Base-by-base conservation (phyloP, 202 grass and related monocot species). In the Zizania palustris region DNA sequence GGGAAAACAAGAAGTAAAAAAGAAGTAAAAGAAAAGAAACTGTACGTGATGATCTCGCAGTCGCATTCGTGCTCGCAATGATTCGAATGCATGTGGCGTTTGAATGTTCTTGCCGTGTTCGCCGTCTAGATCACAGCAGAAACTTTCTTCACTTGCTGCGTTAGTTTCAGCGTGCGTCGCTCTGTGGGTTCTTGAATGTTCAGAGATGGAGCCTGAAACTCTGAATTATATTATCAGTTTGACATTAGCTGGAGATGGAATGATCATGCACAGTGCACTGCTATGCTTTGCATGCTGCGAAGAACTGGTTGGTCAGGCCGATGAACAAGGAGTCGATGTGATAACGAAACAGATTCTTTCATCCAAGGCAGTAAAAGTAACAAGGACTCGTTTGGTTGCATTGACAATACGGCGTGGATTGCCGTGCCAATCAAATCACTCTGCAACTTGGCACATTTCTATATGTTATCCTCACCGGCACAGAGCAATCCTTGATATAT, bases 391-490 rank as follows among this genome's bases (percentile, higher is more conserved):
- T 60, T 57, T 69, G 38, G 74, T 35, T 34, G 20, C 21, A 18
- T 33, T 35, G 42, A 35, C 50, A 65, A 65, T 63, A 33, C 49
- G 48, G 76, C 70, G 41, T 71, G 86, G 86, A 80, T 69, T 59
- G 61, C 48, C 67, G 14, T 75, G 65, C 45, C 34, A 14, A 75
- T 80, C 65, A 74, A 75, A 79, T 75, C 63, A 37, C 33, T 49
- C 16, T 15, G 19, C 66, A 73, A 76, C 39, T 76, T 84, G 76
- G 67, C 58, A 20, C 9, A 15, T 84, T 84, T 84, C 5, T 58
- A 84, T 76, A 88, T 84, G 57, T 76, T 72, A 65, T 76, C 86
- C 60, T 46, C 34, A n/a, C 14, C 6, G 41, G 15, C 11, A 39
- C 53, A 83, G 41, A 64, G 6, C 76, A 48, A 45, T 67, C 61